Evolutionary conservation across 2,329 filamentous ascomycete genomes (phyloP), one percentile per base, ranked within the genome.

Genomic region (Chaetomium sp.): DNA sequence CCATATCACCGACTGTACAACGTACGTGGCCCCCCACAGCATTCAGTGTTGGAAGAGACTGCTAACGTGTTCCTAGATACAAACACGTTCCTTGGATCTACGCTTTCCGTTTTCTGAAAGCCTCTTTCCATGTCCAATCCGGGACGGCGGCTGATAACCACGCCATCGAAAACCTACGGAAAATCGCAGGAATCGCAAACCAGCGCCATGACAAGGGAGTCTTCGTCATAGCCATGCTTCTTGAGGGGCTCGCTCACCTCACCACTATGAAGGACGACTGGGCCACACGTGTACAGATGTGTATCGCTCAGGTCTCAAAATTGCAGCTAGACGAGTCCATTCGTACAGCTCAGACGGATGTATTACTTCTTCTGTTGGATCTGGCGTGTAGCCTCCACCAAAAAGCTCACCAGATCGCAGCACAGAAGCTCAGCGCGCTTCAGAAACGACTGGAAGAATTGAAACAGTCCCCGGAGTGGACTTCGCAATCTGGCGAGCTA

Each of bases 61-160:
- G 49, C 12, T 63, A 69, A 56, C 69, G 56, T 8, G 11, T 12
- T 56, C 8, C 10, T 57, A 82, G 76, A 38, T 85, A 83, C 64
- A 82, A 85, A 66, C 85, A 88, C 62, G 74, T 79, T 7, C 79
- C 84, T 49, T 92, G 88, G 88, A 78, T 86, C 12, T 92, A 91
- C 66, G 86, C 85, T 0, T 87, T 91, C 64, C 83, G 87, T 6
- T 83, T 92, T 46, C 71, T 91, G 11, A 87, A 88, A 61, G 82
- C 86, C 0, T 82, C 86, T 0, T 79, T 91, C 46, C 81, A 86
- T 57, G 72, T 89, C 49, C 80, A 88, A 62, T 76, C 78, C 47
- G 76, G 79, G 4, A 80, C 74, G 44, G 76, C 79, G 8, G 77
- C 81, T 10, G 88, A 91, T 56, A 75, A 77, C 1, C 76, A 82